Conservation (phyloP, 805 yeast genomes). For the Lipomyces japonicus region DNA sequence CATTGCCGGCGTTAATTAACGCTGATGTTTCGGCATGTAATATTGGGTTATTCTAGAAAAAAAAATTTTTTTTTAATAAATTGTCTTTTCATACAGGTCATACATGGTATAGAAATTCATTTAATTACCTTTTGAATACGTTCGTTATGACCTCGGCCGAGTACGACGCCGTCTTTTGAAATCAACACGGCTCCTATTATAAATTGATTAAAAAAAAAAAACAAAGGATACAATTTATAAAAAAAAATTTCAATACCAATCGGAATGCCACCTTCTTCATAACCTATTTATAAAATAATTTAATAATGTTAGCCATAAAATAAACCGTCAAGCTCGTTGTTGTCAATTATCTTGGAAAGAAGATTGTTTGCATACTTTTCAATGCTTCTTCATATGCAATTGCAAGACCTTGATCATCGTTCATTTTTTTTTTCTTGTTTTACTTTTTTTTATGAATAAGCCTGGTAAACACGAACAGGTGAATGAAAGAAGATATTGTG, state of each 20-base stretch:
- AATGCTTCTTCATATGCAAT: slow-evolving; percentile 28
- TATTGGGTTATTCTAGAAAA: slow-evolving; percentile 45
- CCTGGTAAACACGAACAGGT: not conserved
- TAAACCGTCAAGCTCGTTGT: not conserved
- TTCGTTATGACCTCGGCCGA: slow-evolving; percentile 88
- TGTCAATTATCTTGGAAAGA: not conserved
- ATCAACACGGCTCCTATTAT: slow-evolving; percentile 62
- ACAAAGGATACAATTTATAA: slow-evolving; percentile 9
- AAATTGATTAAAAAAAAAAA: not conserved
- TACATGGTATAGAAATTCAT: not conserved
- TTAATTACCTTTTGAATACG: slow-evolving; percentile 76
- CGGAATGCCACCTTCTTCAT: slow-evolving; percentile 85
- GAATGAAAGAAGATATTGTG: too few relatives aligned
- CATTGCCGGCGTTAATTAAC: slow-evolving; percentile 84
- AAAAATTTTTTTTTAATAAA: not conserved
- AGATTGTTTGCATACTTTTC: slow-evolving; percentile 15
- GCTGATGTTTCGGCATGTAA: slow-evolving; percentile 91
- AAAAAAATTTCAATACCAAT: slow-evolving; percentile 44
- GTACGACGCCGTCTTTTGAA: slow-evolving; percentile 68
- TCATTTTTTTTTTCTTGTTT: slow-evolving; percentile 9
- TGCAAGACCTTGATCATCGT: slow-evolving; percentile 24
- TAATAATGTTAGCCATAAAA: not conserved
- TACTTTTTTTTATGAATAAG: not conserved
- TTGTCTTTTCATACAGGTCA: not conserved
- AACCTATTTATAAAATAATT: slow-evolving; percentile 43